Conservation (phyloP, 345 rosid genomes). For the Populus deltoides region DNA sequence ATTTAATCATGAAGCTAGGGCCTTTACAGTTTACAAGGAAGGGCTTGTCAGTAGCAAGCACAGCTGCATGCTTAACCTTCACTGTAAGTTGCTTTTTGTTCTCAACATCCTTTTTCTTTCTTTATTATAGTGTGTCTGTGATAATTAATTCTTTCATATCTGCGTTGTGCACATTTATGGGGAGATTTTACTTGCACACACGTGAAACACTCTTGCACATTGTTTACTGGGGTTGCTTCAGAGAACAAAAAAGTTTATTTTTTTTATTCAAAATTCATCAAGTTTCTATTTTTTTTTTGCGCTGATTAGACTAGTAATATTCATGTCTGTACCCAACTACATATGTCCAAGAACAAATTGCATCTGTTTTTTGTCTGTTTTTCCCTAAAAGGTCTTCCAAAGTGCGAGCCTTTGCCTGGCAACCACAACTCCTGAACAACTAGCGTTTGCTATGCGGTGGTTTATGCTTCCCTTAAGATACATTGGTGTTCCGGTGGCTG, state of each 20-base stretch:
- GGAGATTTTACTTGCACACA: not conserved
- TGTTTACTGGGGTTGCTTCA: not conserved
- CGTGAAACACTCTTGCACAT: too few relatives aligned
- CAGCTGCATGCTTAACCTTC: constrained; percentile 89
- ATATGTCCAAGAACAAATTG: constrained; percentile 6
- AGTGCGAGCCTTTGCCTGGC: constrained; percentile 89
- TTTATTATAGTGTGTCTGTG: not conserved
- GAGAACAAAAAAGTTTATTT: not conserved
- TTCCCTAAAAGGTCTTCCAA: constrained; percentile 69
- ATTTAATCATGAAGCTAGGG: constrained; percentile 75
- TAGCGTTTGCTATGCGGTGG: constrained; percentile 84
- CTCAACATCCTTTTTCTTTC: not conserved
- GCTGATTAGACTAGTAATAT: not conserved
- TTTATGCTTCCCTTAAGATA: constrained; percentile 67
- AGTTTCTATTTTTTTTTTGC: not conserved
- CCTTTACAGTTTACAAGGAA: constrained; percentile 86
- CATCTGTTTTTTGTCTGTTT: not conserved
- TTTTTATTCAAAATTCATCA: not conserved
- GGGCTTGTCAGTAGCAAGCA: constrained; percentile 93
- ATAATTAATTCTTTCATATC: not conserved
- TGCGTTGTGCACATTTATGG: not conserved
- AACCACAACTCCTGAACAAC: constrained; percentile 92
- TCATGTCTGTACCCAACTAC: not conserved
- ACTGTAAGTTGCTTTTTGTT: constrained; percentile 44
- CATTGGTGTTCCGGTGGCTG: constrained; percentile 84